Evolutionary conservation across 257 asterid species (phyloP).

Genomic region (Ehretia macrophylla): DNA sequence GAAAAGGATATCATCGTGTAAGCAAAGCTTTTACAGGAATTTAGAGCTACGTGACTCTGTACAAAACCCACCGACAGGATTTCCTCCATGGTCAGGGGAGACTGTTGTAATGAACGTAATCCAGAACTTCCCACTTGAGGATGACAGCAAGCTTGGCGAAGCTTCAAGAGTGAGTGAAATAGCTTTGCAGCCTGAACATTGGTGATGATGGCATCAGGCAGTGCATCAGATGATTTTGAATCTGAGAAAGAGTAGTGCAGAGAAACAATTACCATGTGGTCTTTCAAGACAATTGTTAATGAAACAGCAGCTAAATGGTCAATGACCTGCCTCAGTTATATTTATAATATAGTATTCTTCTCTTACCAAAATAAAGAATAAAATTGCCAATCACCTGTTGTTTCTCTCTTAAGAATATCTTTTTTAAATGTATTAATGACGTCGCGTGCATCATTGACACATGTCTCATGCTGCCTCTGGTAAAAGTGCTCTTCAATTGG

Average conservation of each 20-base stretch:
- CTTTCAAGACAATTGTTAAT: not conserved
- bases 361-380: not conserved
- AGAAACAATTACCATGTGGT: not conserved
- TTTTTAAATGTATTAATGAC: conserved; percentile 67
- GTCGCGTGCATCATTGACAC: conserved; percentile 85
- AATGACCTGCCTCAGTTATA: not conserved
- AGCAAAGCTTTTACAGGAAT: conserved; percentile 1
- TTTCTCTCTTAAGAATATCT: conserved; percentile 42
- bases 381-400: conserved; percentile 41
- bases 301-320: not conserved
- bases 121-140: conserved; percentile 99
- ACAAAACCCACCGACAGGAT: conserved; percentile 64
- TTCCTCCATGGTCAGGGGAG: conserved; percentile 99
- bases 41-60: not conserved
- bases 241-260: conserved; percentile 33
- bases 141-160: conserved; percentile 99
- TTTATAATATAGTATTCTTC: too few relatives aligned
- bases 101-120: conserved; percentile 79
- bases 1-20: not conserved
- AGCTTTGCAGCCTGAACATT: conserved; percentile 84
- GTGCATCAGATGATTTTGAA: conserved; percentile 33
- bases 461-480: conserved; percentile 89
- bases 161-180: conserved; percentile 91
- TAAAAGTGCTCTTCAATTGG: conserved; percentile 93
- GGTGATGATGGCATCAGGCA: conserved; percentile 56